phyloP scores from a whole-genome alignment of 129 eudicot species.

The Arctium minus region DNA sequence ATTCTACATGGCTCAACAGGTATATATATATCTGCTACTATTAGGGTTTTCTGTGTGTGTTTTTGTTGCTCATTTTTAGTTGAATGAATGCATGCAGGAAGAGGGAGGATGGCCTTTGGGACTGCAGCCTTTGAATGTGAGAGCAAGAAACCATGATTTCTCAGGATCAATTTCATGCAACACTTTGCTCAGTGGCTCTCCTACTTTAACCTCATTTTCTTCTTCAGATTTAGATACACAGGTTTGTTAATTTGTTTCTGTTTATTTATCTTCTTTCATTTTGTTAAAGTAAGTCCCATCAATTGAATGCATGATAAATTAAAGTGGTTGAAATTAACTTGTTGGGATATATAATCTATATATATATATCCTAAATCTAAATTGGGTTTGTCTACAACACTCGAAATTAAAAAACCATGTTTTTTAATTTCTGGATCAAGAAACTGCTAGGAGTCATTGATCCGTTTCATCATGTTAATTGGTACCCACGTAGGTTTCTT shows the following conservation, averaged over 20 bases:
- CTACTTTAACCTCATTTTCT: slow-evolving; percentile 48
- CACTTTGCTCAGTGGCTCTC: slow-evolving; percentile 59
- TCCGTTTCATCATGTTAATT: slow-evolving; percentile 12
- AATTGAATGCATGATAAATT: neutral
- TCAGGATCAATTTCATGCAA: slow-evolving; percentile 78
- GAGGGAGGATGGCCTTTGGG: slow-evolving; percentile 91
- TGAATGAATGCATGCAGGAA: slow-evolving; percentile 41
- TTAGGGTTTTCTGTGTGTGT: neutral
- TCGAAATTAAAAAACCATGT: neutral
- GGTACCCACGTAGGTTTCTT: neutral
- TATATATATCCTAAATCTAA: neutral
- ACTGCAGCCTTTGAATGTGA: slow-evolving; percentile 58
- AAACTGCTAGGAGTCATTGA: neutral
- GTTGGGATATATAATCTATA: neutral
- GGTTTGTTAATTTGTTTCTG: slow-evolving; percentile 29
- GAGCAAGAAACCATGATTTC: slow-evolving; percentile 51
- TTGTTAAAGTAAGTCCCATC: neutral
- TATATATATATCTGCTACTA: neutral
- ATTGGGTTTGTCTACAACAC: neutral
- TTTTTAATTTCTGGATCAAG: neutral
- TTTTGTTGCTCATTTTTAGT: neutral
- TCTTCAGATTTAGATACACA: slow-evolving; percentile 75
- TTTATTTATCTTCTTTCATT: neutral
- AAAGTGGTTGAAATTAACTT: neutral
- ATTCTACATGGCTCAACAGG: slow-evolving; percentile 37